Evolutionary conservation across 2,329 filamentous ascomycete genomes (phyloP).

Genomic region (Aureobasidium namibiae): DNA sequence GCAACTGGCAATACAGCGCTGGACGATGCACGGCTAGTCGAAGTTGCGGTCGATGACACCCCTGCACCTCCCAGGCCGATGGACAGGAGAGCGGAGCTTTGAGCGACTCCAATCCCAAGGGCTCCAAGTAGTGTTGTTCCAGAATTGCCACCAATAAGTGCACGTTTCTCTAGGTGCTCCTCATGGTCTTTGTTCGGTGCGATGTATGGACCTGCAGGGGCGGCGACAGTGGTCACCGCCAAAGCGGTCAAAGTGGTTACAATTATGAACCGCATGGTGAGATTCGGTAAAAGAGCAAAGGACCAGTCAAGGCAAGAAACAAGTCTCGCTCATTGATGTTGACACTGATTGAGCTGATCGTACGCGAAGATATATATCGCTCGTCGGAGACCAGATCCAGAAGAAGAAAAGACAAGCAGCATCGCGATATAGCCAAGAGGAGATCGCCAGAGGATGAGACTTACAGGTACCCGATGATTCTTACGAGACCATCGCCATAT

Average conservation of each 20-base stretch:
- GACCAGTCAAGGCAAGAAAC: background rate
- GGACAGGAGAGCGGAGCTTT: background rate
- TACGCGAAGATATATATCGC: background rate
- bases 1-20: background rate
- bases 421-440: background rate
- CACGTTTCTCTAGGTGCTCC: background rate
- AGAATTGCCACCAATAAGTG: background rate
- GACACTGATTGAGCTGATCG: background rate
- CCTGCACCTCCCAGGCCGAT: background rate
- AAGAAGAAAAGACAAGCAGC: background rate
- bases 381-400: background rate
- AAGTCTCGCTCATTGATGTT: background rate
- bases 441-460: background rate
- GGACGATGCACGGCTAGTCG: background rate
- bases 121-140: background rate
- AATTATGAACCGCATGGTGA: background rate
- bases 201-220: background rate
- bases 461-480: background rate
- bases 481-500: background rate
- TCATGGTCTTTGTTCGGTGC: background rate
- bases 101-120: background rate
- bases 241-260: background rate
- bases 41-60: background rate
- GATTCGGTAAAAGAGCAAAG: background rate
- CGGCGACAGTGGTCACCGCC: background rate